Base-by-base conservation (phyloP, 306 rosid species). In the Ziziphus jujuba region DNA sequence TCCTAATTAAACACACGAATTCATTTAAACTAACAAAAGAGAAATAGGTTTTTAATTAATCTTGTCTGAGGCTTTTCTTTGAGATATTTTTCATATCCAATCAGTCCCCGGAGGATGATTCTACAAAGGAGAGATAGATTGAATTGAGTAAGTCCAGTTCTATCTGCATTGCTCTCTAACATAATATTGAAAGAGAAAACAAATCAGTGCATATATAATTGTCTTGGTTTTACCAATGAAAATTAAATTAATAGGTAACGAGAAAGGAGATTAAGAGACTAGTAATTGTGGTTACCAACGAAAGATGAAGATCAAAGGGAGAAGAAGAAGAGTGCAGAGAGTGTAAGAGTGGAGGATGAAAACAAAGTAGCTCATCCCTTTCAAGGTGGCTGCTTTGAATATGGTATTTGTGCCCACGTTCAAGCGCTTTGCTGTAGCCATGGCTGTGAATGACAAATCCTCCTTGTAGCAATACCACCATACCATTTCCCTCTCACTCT, bases 351-450 rank as follows among this genome's bases (percentile, higher is more conserved):
- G 87, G 50, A 77, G 75, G 2, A 79, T 51, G 72, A 85, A 83
- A 40, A 79, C 87, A 20, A 71, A 80, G 84, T 65, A 83, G 75
- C 86, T 81, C 59, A 87, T 43, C 0, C 90, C 84, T 51, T 63
- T 70, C 31, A 59, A 49, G 19, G 75, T 36, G 20, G 89, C 92
- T 70, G 79, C 79, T 74, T 90, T 90, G 82, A 79, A 87, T 16
- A 85, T 54, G 68, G 72, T 59, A 65, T 47, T 74, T 0, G 77
- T 80, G 61, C 84, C 87, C 57, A 89, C 86, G 56, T 63, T 72
- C 7, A 75, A 52, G 75, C 84, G 77, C 61, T 87, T 89, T 0
- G 61, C 48, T 7, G 81, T 69, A 2, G 83, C 60, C 84, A 90
- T 66, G 34, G 81, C 87, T 0, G 49, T 64, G 55, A 87, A 71